phyloP scores from a whole-genome alignment of 164 flowering plant genomes.

The Macadamia integrifolia region DNA sequence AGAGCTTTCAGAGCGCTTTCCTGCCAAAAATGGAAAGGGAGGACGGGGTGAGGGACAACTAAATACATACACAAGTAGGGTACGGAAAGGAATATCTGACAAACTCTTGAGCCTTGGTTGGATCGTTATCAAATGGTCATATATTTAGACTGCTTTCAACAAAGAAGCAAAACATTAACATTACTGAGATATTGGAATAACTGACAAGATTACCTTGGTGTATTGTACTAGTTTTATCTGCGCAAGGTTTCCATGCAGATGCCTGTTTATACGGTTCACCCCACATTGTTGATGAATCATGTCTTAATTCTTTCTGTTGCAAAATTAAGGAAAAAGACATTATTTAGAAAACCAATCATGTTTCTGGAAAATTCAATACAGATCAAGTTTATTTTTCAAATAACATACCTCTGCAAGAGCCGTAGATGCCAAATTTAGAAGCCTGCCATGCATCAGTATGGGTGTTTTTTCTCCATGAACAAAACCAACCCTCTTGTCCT shows the following conservation, averaged over 20 bases:
- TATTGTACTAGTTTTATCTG: conserved; percentile 28
- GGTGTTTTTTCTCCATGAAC: conserved; percentile 23
- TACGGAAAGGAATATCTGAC: not conserved
- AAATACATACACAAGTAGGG: not conserved
- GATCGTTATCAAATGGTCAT: not conserved
- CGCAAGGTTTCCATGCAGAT: conserved; percentile 80
- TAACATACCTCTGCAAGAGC: conserved; percentile 53
- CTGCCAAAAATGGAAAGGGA: conserved; percentile 26
- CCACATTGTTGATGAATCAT: conserved; percentile 44
- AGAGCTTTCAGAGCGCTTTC: conserved; percentile 27
- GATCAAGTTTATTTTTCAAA: not conserved
- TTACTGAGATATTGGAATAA: not conserved
- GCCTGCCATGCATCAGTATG: conserved; percentile 54
- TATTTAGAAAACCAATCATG: not conserved
- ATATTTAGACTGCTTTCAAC: not conserved
- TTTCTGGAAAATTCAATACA: not conserved
- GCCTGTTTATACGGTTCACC: conserved; percentile 53
- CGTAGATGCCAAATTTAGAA: conserved; percentile 60
- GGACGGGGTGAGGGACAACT: not conserved
- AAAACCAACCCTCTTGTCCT: conserved; percentile 23
- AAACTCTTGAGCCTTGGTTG: not conserved
- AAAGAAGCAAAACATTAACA: not conserved
- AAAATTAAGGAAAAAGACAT: conserved; percentile 7
- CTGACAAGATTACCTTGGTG: conserved; percentile 26
- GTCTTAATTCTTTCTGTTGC: conserved; percentile 48